phyloP scores from a whole-genome alignment of 148 eudicot genomes.

The Rheum nobile region DNA sequence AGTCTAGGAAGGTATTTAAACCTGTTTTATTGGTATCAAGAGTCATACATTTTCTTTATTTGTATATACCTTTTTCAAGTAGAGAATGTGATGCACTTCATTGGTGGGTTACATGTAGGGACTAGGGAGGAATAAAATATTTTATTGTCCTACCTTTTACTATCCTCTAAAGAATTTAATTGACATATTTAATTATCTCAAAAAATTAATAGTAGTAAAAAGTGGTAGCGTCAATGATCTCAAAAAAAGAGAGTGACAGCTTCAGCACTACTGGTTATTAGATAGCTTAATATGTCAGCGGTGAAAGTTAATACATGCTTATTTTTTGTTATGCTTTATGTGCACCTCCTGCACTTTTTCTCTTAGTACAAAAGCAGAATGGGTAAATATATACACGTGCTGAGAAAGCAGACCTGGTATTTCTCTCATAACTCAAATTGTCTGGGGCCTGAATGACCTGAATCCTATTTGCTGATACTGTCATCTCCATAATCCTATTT shows the following conservation, averaged over 20 bases:
- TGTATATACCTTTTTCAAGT: not conserved
- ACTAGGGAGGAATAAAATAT: not conserved
- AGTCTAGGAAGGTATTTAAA: not conserved
- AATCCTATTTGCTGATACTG: not conserved
- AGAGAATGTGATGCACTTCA: not conserved
- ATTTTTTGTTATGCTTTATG: not conserved
- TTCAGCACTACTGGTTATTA: too few species aligned
- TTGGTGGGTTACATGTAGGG: too few species aligned
- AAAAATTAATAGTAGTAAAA: too few species aligned
- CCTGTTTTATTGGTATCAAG: not conserved
- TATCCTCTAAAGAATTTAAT: not conserved
- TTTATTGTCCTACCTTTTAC: not conserved
- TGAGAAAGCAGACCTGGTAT: not conserved
- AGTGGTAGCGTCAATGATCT: too few species aligned
- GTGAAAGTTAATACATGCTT: not conserved
- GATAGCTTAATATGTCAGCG: not conserved
- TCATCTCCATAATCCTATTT: not conserved
- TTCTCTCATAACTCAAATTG: not conserved
- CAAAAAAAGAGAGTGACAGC: not conserved
- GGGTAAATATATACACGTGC: not conserved
- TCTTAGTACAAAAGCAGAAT: too few species aligned
- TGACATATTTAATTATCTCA: not conserved
- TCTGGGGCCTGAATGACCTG: not conserved
- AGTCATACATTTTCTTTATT: not conserved
- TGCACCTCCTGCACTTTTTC: not conserved